phyloP scores from a whole-genome alignment of 2,329 filamentous ascomycete species.

The Paecilomyces fulvus region DNA sequence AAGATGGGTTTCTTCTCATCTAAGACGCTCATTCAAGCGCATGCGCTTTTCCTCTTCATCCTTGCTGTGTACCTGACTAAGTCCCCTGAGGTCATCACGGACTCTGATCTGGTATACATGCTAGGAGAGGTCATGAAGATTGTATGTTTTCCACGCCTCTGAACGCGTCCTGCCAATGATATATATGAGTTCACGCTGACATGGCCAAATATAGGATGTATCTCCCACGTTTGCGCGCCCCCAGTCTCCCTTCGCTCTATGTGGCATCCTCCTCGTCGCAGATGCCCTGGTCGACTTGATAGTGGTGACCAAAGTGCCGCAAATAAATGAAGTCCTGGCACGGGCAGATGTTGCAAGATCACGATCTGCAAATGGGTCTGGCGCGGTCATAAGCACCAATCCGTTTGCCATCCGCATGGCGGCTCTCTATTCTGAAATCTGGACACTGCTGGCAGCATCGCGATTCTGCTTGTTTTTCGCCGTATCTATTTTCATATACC shows the following conservation, averaged over 20 bases:
- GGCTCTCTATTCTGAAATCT: constrained; percentile 31
- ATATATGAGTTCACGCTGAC: constrained; percentile 4
- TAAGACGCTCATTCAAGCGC: constrained; percentile 68
- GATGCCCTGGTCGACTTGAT: constrained; percentile 58
- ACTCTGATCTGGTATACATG: constrained; percentile 72
- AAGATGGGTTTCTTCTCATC: constrained; percentile 75
- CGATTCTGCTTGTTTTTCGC: constrained; percentile 29
- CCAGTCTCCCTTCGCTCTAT: constrained; percentile 57
- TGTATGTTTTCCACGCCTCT: constrained; percentile 37
- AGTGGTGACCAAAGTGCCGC: constrained; percentile 47
- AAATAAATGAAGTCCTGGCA: constrained; percentile 61
- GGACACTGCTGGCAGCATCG: constrained; percentile 25
- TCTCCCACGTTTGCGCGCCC: constrained; percentile 60
- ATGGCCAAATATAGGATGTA: constrained; percentile 26
- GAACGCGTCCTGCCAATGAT: constrained; percentile 5
- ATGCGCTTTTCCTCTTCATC: constrained; percentile 78
- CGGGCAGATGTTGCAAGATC: constrained; percentile 55
- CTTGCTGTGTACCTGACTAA: constrained; percentile 77
- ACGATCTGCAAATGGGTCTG: constrained; percentile 15
- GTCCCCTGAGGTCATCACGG: constrained; percentile 61
- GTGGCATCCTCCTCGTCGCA: constrained; percentile 62
- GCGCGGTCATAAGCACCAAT: constrained; percentile 12
- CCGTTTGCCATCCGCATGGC: constrained; percentile 17
- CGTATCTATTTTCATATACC: constrained; percentile 31
- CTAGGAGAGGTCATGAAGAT: constrained; percentile 77